Evolutionary conservation across 306 rosid genomes (phyloP), one percentile per base, ranked within the genome.

Genomic region (Cicer pinnatifidum): DNA sequence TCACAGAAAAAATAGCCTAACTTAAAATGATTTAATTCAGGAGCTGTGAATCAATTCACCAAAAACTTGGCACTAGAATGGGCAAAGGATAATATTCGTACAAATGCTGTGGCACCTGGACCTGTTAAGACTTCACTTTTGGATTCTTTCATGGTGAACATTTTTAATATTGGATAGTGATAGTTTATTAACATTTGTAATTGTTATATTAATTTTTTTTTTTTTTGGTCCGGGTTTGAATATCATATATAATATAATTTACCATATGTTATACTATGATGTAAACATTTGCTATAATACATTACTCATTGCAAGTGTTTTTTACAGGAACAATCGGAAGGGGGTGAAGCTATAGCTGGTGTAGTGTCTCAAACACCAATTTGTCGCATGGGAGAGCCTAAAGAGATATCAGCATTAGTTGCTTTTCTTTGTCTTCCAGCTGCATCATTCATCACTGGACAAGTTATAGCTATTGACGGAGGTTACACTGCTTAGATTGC

Each of bases 101-200:
- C 77, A n/a, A 90, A 82, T 68, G 77, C 75, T n/a, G 90, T 90
- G 1, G 89, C 90, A 44, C 88, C 96, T 11, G 84, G 90, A 73
- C 1, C 59, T 37, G 69, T 75, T 11, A 72, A 2, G 37, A 86
- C 85, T 37, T 0, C 0, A 1, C 62, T 82, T 12, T 44, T 73
- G 50, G 35, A 61, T 4, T 10, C 19, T 19, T 0, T 0, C 4
- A 1, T 2, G 40, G 64, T 58, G 11, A 15, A 20, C 6, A 46
- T 4, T 11, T 46, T 11, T 6, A 46, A 46, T 23, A 20, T 20
- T 20, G 23, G 23, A 20, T 20, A 20, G 23, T 1, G 1, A 20
- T 20, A 1, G 23, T 20, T 20, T 20, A 1, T 20, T 2, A 20
- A 20, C 23, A 20, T 20, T 1, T 1, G 1, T 19, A 19, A 19